A percentile compares a stretch with the other conserved stretches of the same genome.
Evolutionary conservation across 1,284 basidiomycete species (phyloP).

Genomic region (Malassezia nana): DNA sequence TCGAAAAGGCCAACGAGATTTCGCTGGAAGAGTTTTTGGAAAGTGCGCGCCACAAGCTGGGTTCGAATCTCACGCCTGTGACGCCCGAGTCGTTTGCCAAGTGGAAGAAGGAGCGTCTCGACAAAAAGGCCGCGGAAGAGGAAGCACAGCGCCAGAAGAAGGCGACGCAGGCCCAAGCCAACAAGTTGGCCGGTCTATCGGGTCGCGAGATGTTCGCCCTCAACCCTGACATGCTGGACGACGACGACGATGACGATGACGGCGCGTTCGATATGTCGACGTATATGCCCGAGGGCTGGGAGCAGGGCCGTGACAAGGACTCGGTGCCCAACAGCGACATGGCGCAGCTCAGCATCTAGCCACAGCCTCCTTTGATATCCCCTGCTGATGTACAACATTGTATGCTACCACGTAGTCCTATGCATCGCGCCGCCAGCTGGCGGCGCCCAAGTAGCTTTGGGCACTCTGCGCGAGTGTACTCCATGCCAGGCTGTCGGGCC

Average conservation of each 20-base stretch:
- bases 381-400: conserved; percentile 4
- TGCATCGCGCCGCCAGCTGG: conserved; percentile 11
- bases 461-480: conserved; percentile 18
- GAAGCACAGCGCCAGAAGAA: conserved; percentile 79
- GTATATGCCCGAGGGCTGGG: conserved; percentile 39
- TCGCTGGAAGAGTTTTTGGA: conserved; percentile 95
- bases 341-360: background rate
- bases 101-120: conserved; percentile 65
- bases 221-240: conserved; percentile 84
- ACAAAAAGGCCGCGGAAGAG: conserved; percentile 68
- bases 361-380: background rate
- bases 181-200: conserved; percentile 85
- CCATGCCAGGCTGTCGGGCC: conserved; percentile 12
- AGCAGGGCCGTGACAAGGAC: conserved; percentile 29
- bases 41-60: conserved; percentile 75
- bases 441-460: conserved; percentile 18
- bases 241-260: conserved; percentile 58
- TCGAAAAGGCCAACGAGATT: conserved; percentile 72
- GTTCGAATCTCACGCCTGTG: conserved; percentile 73
- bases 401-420: background rate
- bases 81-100: conserved; percentile 80
- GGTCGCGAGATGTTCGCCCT: conserved; percentile 86
- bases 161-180: conserved; percentile 69
- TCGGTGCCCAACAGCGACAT: conserved; percentile 6
- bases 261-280: conserved; percentile 36